phyloP scores from a whole-genome alignment of 176 grass and related monocot species.

The Zoysia pacifica region DNA sequence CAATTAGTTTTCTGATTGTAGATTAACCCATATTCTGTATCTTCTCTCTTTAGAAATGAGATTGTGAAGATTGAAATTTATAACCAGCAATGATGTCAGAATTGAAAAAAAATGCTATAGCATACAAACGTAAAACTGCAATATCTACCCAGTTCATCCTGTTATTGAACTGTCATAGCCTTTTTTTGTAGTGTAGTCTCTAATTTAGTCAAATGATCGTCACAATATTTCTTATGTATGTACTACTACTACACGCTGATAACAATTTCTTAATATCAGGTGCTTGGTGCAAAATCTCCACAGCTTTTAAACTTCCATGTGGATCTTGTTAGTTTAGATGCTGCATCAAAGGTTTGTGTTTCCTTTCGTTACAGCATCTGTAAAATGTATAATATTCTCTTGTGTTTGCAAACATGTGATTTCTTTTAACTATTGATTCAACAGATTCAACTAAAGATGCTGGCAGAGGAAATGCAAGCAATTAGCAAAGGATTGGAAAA shows the following conservation, averaged over 20 bases:
- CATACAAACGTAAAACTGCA: not conserved
- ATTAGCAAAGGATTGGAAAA: conserved; percentile 91
- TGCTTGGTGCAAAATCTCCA: conserved; percentile 77
- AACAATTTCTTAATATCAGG: conserved; percentile 51
- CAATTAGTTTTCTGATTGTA: conserved; percentile 14
- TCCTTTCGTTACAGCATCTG: conserved; percentile 20
- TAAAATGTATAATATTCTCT: conserved; percentile 38
- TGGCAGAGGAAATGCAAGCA: conserved; percentile 99
- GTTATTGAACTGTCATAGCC: not conserved
- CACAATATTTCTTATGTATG: conserved; percentile 16
- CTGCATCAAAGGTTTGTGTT: conserved; percentile 89
- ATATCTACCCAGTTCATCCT: conserved; percentile 8
- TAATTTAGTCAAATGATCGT: conserved; percentile 31
- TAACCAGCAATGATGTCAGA: not conserved
- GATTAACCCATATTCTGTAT: conserved; percentile 2
- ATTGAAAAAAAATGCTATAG: conserved; percentile 12
- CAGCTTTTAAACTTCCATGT: conserved; percentile 83
- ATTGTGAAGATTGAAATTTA: conserved; percentile 25
- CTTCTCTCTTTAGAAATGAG: conserved; percentile 7
- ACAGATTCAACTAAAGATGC: conserved; percentile 97
- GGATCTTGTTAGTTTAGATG: conserved; percentile 83
- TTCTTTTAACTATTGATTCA: conserved; percentile 31
- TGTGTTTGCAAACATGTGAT: conserved; percentile 19
- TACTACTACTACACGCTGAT: conserved; percentile 8
- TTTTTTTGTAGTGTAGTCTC: conserved; percentile 12